Base-by-base conservation (phyloP, 2,329 filamentous ascomycete genomes). In the Xylaria sp. region DNA sequence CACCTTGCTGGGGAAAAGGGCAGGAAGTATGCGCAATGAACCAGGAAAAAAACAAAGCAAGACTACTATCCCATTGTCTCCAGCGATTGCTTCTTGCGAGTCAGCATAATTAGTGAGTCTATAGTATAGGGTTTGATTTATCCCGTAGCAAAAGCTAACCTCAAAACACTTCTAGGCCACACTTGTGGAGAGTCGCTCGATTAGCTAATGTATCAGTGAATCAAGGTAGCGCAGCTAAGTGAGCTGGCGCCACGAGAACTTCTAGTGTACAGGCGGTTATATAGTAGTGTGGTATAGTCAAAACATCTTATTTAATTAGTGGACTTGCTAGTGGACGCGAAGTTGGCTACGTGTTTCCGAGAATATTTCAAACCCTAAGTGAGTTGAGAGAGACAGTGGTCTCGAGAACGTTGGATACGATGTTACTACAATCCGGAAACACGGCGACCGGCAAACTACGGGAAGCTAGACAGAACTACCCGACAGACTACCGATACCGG, bases 401-500 rank as follows among this genome's bases (percentile, higher is more conserved):
- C 28, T 50, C 28, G 23, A 39, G 61, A 15, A 18, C 18, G n/a
- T 7, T 20, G 10, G 20, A 58, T 51, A 55, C 57, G 20, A 20
- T 20, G 44, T 20, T 23, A 61, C 61, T 51, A 57, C 31, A 18
- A 20, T 2, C 51, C 20, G 34, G 28, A 31, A 56, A 52, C 48
- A 50, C 28, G 48, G 55, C 37, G 48, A 56, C 60, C 59, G 25
- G 25, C 67, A 63, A 63, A 59, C 63, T 15, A 55, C 34, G 12
- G 28, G 7, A 60, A 59, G 37, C 55, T 56, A 44, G 6, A 50
- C 18, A n/a, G 54, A 63, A 60, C 59, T 28, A 67, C 54, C 67
- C 63, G 63, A 63, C 20, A 67, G 67, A 64, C 60, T 64, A 67
- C 67, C 67, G 63, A 69, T 34, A 61, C 15, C 12, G 39, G 12